Conservation (phyloP, 2,329 filamentous ascomycete species). For the Beauveria australis region DNA sequence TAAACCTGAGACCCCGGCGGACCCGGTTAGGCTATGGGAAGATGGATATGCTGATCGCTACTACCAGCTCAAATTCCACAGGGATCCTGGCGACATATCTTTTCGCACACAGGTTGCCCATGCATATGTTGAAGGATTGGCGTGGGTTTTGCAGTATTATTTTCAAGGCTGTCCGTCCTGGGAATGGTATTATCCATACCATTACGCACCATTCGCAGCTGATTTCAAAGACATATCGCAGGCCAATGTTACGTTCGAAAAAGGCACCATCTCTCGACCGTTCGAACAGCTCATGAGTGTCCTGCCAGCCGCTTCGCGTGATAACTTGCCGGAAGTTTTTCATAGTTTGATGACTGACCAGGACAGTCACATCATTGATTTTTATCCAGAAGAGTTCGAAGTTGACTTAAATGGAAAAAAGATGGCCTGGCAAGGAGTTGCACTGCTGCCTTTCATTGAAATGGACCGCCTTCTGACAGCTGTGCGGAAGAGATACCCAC, state of each 20-base stretch:
- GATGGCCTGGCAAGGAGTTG: constrained; percentile 95
- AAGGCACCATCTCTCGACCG: constrained; percentile 77
- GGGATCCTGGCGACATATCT: constrained; percentile 68
- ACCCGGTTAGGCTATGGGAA: constrained; percentile 89
- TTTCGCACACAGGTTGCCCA: constrained; percentile 85
- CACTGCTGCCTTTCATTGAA: constrained; percentile 90
- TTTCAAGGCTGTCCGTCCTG: constrained; percentile 97
- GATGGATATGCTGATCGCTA: constrained; percentile 92
- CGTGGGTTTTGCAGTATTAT: constrained; percentile 94
- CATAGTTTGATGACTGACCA: constrained; percentile 83
- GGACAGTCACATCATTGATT: constrained; percentile 90
- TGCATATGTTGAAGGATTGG: constrained; percentile 89
- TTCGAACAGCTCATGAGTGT: constrained; percentile 99
- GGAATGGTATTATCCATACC: constrained; percentile 99
- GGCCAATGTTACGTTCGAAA: constrained; percentile 73
- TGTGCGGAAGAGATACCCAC: constrained; percentile 73
- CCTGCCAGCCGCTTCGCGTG: constrained; percentile 83
- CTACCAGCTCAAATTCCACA: constrained; percentile 93
- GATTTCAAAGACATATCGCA: constrained; percentile 82
- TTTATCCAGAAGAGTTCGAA: constrained; percentile 91
- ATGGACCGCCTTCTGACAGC: constrained; percentile 76
- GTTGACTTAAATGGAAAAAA: constrained; percentile 97
- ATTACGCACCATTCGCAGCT: constrained; percentile 94
- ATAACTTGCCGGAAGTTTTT: constrained; percentile 82
- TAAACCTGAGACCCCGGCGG: constrained; percentile 53